These are phyloP conservation scores for Fusarium sp. DNA, from an alignment of 2,329 filamentous ascomycete genomes.

Conservation along the genomic window DNA sequence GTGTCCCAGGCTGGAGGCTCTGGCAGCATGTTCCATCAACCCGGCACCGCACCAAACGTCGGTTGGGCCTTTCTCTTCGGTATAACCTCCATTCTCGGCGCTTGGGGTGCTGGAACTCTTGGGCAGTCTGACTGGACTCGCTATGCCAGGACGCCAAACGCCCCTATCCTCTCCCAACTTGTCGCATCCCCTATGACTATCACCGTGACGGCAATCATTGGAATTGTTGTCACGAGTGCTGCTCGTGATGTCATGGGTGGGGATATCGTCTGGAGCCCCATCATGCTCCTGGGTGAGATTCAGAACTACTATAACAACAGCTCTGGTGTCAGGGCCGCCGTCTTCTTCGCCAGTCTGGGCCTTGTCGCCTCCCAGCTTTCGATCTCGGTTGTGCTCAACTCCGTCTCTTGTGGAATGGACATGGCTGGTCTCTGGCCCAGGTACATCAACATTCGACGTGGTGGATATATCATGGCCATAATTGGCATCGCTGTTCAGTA, in stretches of 20 bases:
- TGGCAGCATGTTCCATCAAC: constrained; percentile 37
- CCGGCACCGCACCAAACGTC: constrained; percentile 30
- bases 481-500: constrained; percentile 49
- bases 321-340: constrained; percentile 35
- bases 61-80: constrained; percentile 47
- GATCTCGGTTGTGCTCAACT: constrained; percentile 53
- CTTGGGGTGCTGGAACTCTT: constrained; percentile 42
- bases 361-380: constrained; percentile 42
- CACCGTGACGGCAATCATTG: constrained; percentile 42
- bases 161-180: constrained; percentile 38
- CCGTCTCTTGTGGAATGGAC: constrained; percentile 62
- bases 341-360: constrained; percentile 41
- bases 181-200: constrained; percentile 41
- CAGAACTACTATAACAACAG: constrained; percentile 43
- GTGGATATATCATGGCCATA: constrained; percentile 57
- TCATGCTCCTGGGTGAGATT: constrained; percentile 36
- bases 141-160: constrained; percentile 32
- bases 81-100: constrained; percentile 43
- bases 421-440: constrained; percentile 59
- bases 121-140: constrained; percentile 45
- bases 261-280: constrained; percentile 42
- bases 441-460: constrained; percentile 64
- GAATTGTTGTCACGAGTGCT: constrained; percentile 41
- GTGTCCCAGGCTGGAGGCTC: constrained; percentile 35
- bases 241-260: constrained; percentile 35